Evolutionary conservation across 768 basidiomycete genomes (phyloP).

Genomic region (Fibroporia radiculosa): DNA sequence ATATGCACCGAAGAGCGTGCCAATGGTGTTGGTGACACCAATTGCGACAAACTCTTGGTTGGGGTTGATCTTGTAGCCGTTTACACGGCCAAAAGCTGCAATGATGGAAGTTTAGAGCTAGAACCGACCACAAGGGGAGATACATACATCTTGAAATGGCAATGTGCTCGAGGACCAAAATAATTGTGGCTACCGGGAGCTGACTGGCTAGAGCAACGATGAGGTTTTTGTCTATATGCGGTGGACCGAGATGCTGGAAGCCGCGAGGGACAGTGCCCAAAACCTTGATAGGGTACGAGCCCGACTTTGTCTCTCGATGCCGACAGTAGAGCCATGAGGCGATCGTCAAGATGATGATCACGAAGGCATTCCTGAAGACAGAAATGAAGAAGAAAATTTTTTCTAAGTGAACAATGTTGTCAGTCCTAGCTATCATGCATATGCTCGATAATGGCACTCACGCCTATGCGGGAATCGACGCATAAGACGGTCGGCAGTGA

Average conservation of each 20-base stretch:
- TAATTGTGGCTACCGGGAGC: constrained; percentile 80
- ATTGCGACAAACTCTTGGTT: constrained; percentile 96
- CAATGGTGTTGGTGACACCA: constrained; percentile 91
- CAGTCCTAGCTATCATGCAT: background rate
- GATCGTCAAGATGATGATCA: constrained; percentile 79
- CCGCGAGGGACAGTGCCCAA: constrained; percentile 81
- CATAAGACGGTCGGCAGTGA: constrained; percentile 39
- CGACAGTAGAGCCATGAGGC: constrained; percentile 82
- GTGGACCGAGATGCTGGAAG: constrained; percentile 50
- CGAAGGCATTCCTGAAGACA: constrained; percentile 78
- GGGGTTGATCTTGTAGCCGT: constrained; percentile 89
- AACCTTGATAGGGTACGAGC: constrained; percentile 79
- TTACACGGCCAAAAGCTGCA: constrained; percentile 86
- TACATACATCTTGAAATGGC: constrained; percentile 86
- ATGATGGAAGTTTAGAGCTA: background rate
- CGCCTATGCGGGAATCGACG: constrained; percentile 57
- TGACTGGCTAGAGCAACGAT: constrained; percentile 64
- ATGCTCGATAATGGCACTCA: constrained; percentile 22
- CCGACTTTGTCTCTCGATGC: constrained; percentile 44
- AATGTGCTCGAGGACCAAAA: constrained; percentile 91
- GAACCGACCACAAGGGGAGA: background rate
- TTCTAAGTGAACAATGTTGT: constrained; percentile 30
- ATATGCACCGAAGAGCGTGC: constrained; percentile 85
- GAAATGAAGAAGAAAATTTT: constrained; percentile 72
- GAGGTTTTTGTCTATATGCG: constrained; percentile 40